These are phyloP conservation scores for Dactylonectria macrodidyma DNA, from an alignment of 2,329 filamentous ascomycete species.

Conservation along the genomic window DNA sequence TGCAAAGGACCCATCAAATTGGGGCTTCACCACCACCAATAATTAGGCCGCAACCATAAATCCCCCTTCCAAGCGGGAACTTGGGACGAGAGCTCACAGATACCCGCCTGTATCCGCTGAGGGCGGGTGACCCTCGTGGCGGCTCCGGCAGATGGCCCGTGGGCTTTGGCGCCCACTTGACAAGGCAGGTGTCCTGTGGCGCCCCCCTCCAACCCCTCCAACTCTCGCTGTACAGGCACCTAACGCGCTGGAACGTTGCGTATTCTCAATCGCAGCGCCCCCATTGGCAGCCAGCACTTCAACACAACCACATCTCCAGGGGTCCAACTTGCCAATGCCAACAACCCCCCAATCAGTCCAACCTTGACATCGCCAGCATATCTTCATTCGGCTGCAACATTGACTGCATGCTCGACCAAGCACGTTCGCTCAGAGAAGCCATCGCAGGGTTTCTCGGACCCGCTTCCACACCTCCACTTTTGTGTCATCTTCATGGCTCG, in stretches of 20 bases:
- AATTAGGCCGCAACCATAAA: background rate
- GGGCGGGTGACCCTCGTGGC: too few relatives aligned
- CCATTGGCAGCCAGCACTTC: conserved; percentile 38
- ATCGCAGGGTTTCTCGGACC: conserved; percentile 3
- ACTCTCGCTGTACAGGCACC: conserved; percentile 3
- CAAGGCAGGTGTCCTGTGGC: conserved; percentile 1
- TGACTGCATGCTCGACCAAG: background rate
- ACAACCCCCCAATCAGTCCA: conserved; percentile 4
- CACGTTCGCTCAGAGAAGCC: background rate
- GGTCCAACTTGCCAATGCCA: too few relatives aligned
- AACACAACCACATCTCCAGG: conserved; percentile 9
- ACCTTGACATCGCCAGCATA: conserved; percentile 13
- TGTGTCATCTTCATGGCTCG: background rate
- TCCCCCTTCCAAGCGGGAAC: background rate
- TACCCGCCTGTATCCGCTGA: background rate
- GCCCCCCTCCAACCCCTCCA: background rate
- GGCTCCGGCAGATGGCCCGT: background rate
- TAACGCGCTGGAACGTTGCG: conserved; percentile 50
- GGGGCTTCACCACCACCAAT: background rate
- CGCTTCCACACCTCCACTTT: conserved; percentile 5
- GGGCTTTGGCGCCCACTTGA: background rate
- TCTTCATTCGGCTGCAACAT: too few relatives aligned
- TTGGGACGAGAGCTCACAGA: background rate
- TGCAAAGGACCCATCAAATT: background rate
- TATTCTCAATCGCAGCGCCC: conserved; percentile 42